phyloP scores from a whole-genome alignment of 2,329 filamentous ascomycete species.

The Xylaria sp. region DNA sequence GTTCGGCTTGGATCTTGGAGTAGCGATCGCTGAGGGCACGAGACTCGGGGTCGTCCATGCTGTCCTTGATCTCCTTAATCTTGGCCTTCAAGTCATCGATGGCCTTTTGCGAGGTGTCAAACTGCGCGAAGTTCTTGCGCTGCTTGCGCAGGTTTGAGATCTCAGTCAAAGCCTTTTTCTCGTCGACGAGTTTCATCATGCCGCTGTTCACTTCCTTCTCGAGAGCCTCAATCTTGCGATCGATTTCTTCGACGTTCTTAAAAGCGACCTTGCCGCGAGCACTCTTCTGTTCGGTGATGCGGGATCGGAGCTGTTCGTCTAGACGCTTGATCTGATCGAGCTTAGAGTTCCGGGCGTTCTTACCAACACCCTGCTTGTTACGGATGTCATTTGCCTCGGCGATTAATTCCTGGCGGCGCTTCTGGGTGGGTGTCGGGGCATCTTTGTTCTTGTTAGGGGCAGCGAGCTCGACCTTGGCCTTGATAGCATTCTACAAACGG shows the following conservation, averaged over 20 bases:
- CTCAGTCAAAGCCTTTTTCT: constrained; percentile 91
- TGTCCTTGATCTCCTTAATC: constrained; percentile 89
- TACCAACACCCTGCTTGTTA: constrained; percentile 86
- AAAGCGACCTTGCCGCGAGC: constrained; percentile 83
- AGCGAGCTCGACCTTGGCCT: constrained; percentile 87
- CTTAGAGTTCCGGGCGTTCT: constrained; percentile 80
- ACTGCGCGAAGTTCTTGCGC: constrained; percentile 88
- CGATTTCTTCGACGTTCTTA: constrained; percentile 89
- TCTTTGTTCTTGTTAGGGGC: constrained; percentile 79
- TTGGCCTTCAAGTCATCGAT: constrained; percentile 89
- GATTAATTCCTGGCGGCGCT: constrained; percentile 88
- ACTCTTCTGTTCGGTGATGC: constrained; percentile 86
- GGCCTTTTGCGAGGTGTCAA: constrained; percentile 86
- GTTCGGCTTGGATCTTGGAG: constrained; percentile 84
- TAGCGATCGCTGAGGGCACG: constrained; percentile 90
- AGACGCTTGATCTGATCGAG: constrained; percentile 93
- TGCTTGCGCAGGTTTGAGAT: constrained; percentile 86
- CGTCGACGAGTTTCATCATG: constrained; percentile 94
- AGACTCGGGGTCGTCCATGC: constrained; percentile 89
- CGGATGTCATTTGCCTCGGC: constrained; percentile 85
- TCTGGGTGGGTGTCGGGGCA: constrained; percentile 80
- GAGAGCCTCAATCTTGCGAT: constrained; percentile 81
- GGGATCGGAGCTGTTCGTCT: constrained; percentile 87
- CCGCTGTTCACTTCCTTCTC: constrained; percentile 89
- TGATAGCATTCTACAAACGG: constrained; percentile 77